Base-by-base conservation (phyloP, 1,284 basidiomycete genomes). In the Ustilago bromivora region DNA sequence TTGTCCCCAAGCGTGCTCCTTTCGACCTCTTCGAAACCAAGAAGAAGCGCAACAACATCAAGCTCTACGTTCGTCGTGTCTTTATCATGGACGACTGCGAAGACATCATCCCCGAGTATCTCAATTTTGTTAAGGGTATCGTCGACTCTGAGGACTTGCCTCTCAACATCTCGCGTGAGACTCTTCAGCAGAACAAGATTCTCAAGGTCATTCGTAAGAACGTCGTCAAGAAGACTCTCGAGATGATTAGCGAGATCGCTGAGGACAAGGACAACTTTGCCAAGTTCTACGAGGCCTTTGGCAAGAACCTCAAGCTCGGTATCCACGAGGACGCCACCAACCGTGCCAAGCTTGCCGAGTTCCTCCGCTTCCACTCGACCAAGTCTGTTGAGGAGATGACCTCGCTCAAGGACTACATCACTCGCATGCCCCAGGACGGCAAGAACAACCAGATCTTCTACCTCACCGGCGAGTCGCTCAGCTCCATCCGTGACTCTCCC, bases 1-100 rank as follows among this genome's bases (percentile, higher is more conserved):
- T 82, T 56, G 52, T 85, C 74, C 96, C 96, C 83, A 98, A 98
- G 89, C 93, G 95, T 53, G 73, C 55, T 49, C 64, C 96, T 65
- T 99, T 99, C 88, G 97, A 99, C 87, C 92, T 99, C 88, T 99
- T 99, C 89, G 97, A 99, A 90, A 94, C 93, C 82, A 99, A 99
- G 93, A 99, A 99, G 94, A 99, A 99, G 92, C 94, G 96, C 87
- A 98, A 98, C 92, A 99, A 98, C 93, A 98, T 99, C 91, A 99
- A 99, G 90, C 95, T 99, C 88, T 99, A 99, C 88, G 97, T 99
- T 84, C 95, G 97, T 89, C 95, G 97, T 71, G 96, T 99, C 85
- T 99, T 99, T 90, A 99, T 99, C 91, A 98, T 97, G 94, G 96
- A 99, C 89, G 96, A 99, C 89, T 98, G 96, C 88, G 97, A 99